Base-by-base conservation (phyloP, 148 eudicot genomes). In the Suaeda aralocaspica region DNA sequence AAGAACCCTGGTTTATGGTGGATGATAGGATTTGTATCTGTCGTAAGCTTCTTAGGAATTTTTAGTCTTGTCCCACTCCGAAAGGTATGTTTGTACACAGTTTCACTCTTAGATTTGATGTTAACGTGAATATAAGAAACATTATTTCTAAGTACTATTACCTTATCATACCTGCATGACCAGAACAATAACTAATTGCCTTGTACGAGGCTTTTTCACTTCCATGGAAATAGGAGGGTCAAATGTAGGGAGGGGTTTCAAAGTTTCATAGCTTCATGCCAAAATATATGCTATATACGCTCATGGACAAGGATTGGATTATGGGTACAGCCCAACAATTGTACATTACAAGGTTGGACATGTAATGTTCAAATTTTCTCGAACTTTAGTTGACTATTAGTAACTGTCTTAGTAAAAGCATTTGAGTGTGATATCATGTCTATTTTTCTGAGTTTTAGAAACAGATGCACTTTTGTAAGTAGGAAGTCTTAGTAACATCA, bases 1-100 rank as follows among this genome's bases (percentile, higher is more conserved):
- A 90, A 71, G 73, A 85, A 85, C 78, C 98, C 96, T 62, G 90
- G 96, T 31, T 71, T 92, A 73, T 83, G 84, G 84, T 92, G 98
- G 98, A 92, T 92, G 94, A 90, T 84, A 44, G 98, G 96, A 22
- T 92, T 92, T 72, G 46, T 90, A 55, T 88, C 88, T 74, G 88
- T 92, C 75, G 98, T 92, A 76, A 90, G 96, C 78, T 92, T 92
- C 78, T 83, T 92, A 59, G 98, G 98, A 55, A 80, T 92, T 64
- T 92, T 92, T 72, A 88, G 96, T 78, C 96, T 92, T 50, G 94
- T 90, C 69, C 96, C 98, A 28, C 96, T 92, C 63, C 88, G 98
- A 7, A 92, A 92, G 96, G 98, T 90, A 82, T 31, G 56, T 73
- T 22, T 39, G 10, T 68, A 16, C 7, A 3, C 36, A 15, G 62